A percentile compares a stretch with the other conserved stretches of the same genome.
phyloP scores from a whole-genome alignment of 192 early-diverging fungal species.

The Coemansia sp. region DNA sequence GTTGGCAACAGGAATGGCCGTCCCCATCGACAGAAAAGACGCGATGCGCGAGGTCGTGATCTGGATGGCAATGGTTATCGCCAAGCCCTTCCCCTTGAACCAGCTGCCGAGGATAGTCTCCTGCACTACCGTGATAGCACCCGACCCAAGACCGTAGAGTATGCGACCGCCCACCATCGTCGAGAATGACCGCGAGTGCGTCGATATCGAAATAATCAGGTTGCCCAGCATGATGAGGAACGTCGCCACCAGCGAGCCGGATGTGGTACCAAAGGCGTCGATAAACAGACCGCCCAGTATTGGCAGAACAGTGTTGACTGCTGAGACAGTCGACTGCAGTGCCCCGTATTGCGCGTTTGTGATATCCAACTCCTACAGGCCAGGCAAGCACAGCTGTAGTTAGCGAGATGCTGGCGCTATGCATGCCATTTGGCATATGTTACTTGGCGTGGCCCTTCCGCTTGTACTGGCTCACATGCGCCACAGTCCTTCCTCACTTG shows the following conservation, averaged over 20 bases:
- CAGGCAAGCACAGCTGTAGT: neutral
- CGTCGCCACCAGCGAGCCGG: conserved; percentile 57
- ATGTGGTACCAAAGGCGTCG: conserved; percentile 62
- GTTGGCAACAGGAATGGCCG: conserved; percentile 61
- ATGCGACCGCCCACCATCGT: conserved; percentile 58
- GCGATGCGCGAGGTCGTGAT: conserved; percentile 69
- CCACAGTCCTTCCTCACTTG: neutral
- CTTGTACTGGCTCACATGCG: neutral
- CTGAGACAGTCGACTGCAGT: conserved; percentile 62
- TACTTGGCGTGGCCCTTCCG: neutral
- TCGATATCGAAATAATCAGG: conserved; percentile 54
- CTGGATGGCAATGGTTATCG: conserved; percentile 66
- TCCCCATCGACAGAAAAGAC: conserved; percentile 68
- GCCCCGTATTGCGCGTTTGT: conserved; percentile 65
- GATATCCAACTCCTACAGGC: conserved; percentile 59
- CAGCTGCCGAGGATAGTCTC: conserved; percentile 77
- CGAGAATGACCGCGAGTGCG: conserved; percentile 41
- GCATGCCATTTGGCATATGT: neutral
- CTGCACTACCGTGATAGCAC: conserved; percentile 75
- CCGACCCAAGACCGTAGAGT: conserved; percentile 68
- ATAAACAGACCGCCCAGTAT: conserved; percentile 60
- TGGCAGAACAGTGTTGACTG: conserved; percentile 60
- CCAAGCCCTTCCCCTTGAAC: conserved; percentile 67
- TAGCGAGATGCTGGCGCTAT: neutral
- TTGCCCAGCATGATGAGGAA: conserved; percentile 58